phyloP scores from a whole-genome alignment of 2,329 filamentous ascomycete genomes.

The Microdochium nivale region DNA sequence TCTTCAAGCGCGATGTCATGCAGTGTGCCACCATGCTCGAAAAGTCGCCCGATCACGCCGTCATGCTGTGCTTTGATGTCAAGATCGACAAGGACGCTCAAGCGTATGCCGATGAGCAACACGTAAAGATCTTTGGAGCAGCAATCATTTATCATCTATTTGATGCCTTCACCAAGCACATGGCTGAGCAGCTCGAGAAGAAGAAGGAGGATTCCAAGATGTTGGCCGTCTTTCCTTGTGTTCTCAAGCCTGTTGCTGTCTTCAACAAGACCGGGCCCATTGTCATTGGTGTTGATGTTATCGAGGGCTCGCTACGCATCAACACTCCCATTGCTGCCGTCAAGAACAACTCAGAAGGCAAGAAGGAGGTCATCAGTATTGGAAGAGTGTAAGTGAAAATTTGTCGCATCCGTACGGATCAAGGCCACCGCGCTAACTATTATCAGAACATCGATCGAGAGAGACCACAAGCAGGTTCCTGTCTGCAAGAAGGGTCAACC shows the following conservation, averaged over 20 bases:
- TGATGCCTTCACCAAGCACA: constrained; percentile 92
- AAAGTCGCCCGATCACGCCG: constrained; percentile 89
- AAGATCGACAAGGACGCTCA: constrained; percentile 97
- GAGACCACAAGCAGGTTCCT: constrained; percentile 90
- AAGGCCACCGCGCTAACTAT: constrained; percentile 15
- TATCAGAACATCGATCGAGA: constrained; percentile 81
- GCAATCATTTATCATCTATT: constrained; percentile 99
- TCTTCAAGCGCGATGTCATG: constrained; percentile 97
- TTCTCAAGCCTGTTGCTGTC: constrained; percentile 79
- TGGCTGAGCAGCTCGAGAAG: constrained; percentile 76
- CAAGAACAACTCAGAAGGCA: constrained; percentile 69
- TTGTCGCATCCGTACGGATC: constrained; percentile 1
- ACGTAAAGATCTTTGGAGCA: constrained; percentile 95
- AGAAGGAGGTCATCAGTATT: constrained; percentile 75
- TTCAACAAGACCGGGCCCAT: constrained; percentile 99
- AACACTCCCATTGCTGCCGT: constrained; percentile 87
- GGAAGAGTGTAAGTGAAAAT: constrained; percentile 77
- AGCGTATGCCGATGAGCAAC: constrained; percentile 83
- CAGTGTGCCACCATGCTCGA: constrained; percentile 93
- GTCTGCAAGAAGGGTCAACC: constrained; percentile 94
- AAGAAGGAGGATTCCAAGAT: constrained; percentile 96
- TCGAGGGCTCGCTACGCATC: constrained; percentile 79
- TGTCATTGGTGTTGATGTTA: constrained; percentile 87
- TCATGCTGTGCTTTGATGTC: constrained; percentile 99
- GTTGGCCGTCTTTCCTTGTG: constrained; percentile 92